A percentile compares a stretch with the other conserved stretches of the same genome.
Conservation (phyloP, 2,329 filamentous ascomycete genomes). For the Fusarium sp. region DNA sequence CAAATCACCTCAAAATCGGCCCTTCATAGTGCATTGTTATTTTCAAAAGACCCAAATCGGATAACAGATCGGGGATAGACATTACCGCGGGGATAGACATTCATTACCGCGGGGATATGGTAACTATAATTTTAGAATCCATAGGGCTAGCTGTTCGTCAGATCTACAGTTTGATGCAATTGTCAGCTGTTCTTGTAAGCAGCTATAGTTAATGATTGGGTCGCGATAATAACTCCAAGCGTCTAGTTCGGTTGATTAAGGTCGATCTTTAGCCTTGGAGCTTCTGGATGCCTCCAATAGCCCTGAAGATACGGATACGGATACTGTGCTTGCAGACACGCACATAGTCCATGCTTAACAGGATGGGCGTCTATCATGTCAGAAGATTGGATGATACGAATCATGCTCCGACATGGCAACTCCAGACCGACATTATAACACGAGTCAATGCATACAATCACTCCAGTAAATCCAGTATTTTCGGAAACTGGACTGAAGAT, state of each 20-base stretch:
- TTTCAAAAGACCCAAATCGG: conserved; percentile 13
- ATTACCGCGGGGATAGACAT: neutral
- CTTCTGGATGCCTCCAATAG: neutral
- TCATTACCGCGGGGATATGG: neutral
- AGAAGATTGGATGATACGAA: conserved; percentile 4
- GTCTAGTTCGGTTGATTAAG: neutral
- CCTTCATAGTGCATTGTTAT: neutral
- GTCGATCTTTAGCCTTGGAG: neutral
- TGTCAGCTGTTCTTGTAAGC: neutral
- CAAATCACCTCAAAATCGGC: neutral
- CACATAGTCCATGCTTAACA: neutral
- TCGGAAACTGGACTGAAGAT: neutral
- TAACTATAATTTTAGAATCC: neutral
- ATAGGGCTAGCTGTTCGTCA: neutral
- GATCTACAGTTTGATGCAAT: neutral
- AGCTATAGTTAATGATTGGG: conserved; percentile 1
- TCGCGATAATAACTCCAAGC: neutral
- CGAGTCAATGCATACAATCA: conserved; percentile 26
- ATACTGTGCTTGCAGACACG: neutral
- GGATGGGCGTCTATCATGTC: neutral
- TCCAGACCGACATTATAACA: conserved; percentile 30
- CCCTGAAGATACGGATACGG: neutral
- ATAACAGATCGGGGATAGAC: neutral
- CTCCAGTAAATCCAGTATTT: neutral
- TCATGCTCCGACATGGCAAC: neutral